Conservation (phyloP, 805 yeast species). For the Candida koratica region DNA sequence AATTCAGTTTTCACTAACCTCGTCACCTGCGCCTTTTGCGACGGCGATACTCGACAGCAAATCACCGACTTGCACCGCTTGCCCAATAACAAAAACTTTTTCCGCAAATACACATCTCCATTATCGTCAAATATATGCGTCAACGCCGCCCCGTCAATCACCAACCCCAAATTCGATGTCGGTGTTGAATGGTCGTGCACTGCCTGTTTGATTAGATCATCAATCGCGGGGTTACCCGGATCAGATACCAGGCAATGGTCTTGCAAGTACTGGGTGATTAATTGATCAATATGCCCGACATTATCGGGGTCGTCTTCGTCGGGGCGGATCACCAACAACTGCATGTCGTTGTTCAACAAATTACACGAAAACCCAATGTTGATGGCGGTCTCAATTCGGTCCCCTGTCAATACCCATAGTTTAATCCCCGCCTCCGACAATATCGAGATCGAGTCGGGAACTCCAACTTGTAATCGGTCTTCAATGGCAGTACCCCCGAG, state of each 20-base stretch:
- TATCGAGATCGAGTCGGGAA: slow-evolving; percentile 66
- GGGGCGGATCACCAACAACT: slow-evolving; percentile 59
- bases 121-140: slow-evolving; percentile 32
- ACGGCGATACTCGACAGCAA: slow-evolving; percentile 81
- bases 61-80: slow-evolving; percentile 75
- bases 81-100: slow-evolving; percentile 64
- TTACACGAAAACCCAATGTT: slow-evolving; percentile 80
- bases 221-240: slow-evolving; percentile 29
- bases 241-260: slow-evolving; percentile 43
- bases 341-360: slow-evolving; percentile 63
- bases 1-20: slow-evolving; percentile 58
- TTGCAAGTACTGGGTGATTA: slow-evolving; percentile 45
- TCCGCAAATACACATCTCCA: slow-evolving; percentile 18
- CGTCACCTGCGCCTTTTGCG: slow-evolving; percentile 77
- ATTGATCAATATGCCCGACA: slow-evolving; percentile 28
- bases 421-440: slow-evolving; percentile 72
- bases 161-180: slow-evolving; percentile 50
- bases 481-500: slow-evolving; percentile 83
- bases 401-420: slow-evolving; percentile 82
- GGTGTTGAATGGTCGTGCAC: slow-evolving; percentile 64
- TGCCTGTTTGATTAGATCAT: slow-evolving; percentile 46
- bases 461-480: slow-evolving; percentile 74
- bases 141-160: slow-evolving; percentile 70
- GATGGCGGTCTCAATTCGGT: slow-evolving; percentile 78
- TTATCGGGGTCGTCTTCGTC: slow-evolving; percentile 52